phyloP scores from a whole-genome alignment of 2,329 filamentous ascomycete species.

The Calonectria pseudoreteaudii region DNA sequence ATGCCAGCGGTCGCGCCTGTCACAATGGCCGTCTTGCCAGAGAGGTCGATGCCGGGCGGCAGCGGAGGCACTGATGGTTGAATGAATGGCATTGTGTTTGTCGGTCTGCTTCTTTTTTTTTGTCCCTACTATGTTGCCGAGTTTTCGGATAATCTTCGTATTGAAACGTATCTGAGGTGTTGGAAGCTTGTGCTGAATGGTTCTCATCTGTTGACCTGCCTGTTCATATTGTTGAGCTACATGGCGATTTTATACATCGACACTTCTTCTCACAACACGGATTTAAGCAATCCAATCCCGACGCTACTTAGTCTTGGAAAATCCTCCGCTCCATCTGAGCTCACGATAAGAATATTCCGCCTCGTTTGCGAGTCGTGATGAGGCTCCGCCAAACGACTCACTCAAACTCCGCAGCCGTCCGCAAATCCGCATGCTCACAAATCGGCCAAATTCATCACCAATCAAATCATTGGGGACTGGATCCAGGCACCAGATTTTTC shows the following conservation, averaged over 20 bases:
- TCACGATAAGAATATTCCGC: not conserved
- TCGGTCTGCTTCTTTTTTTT: not conserved
- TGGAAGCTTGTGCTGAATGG: not conserved
- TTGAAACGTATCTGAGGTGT: not conserved
- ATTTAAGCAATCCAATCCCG: not conserved
- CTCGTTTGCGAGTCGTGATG: not conserved
- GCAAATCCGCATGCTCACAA: not conserved
- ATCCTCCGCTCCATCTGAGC: not conserved
- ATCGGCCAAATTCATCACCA: not conserved
- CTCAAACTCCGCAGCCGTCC: conserved; percentile 13
- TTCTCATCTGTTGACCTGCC: not conserved
- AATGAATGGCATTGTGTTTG: conserved; percentile 15
- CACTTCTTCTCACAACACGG: not conserved
- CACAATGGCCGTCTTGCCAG: conserved; percentile 50
- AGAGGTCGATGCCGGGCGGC: conserved; percentile 33
- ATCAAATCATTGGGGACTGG: too few relatives aligned
- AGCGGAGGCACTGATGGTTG: conserved; percentile 30
- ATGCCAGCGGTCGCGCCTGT: conserved; percentile 59
- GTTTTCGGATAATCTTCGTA: not conserved
- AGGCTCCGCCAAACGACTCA: not conserved
- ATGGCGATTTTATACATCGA: not conserved
- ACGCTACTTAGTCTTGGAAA: not conserved
- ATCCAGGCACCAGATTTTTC: too few relatives aligned
- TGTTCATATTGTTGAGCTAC: not conserved
- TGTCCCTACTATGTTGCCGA: not conserved